Evolutionary conservation across 2,329 filamentous ascomycete genomes (phyloP), one percentile per base, ranked within the genome.

Genomic region (Pseudogymnoascus verrucosus): DNA sequence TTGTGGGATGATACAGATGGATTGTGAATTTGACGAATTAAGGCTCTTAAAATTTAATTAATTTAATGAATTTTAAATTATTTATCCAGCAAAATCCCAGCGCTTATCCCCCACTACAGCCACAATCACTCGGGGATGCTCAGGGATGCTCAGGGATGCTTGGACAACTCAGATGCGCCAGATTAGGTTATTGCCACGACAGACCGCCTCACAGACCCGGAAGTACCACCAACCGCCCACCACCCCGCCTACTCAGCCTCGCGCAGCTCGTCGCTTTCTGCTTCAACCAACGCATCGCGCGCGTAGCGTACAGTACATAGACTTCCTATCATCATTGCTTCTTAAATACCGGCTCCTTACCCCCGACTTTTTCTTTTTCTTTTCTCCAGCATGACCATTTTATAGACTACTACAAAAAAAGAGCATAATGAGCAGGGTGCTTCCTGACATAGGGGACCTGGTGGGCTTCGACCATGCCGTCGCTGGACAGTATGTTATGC

Each of bases 401-500:
- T 69, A 66, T 73, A 71, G 68, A 65, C 65, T 61, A 64, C 64
- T 67, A 34, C 28, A 14, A 70, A 64, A 69, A 64, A 66, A 68
- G 64, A 62, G 66, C 63, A 74, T 68, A 51, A 79, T 79, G 76
- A 67, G 74, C 11, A 75, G 72, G 67, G 70, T 74, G 47, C 76
- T 86, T 42, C 84, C 87, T 62, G 82, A 83, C 67, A 78, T 80
- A 63, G 79, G 83, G 63, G 84, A 87, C 64, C 80, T 93, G 54
- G 79, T 86, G 68, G 82, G 86, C 62, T 95, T 89, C 76, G 84
- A 85, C 70, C 82, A 91, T 72, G 90, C 89, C 61, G 91, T 92
- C 66, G 91, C 91, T 67, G 91, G 91, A 76, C 91, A 96, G 90
- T 93, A 81, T 82, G 89, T 84, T 62, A 39, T 60, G 64, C 57